Evolutionary conservation across 1,139 yeast species (phyloP), one percentile per base, ranked within the genome.

Genomic region (Magnusiomyces paraingens): DNA sequence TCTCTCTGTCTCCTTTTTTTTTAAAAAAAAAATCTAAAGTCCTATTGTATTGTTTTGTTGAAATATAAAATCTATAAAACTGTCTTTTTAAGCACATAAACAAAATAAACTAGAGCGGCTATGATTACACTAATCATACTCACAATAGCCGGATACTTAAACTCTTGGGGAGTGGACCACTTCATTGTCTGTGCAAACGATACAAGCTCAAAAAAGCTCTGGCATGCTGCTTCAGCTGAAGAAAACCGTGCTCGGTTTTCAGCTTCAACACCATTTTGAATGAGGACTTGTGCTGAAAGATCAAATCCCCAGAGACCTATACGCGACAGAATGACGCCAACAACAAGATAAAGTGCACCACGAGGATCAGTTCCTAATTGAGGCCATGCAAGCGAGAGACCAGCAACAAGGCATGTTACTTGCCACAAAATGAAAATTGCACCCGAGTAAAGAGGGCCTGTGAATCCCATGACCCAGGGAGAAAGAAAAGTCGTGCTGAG

Each of bases 291-390:
- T 2, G 66, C 64, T 15, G 72, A 59, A 21, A 71, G 60, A 54
- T 71, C 74, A 58, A 69, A 71, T 15, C 75, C 74, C 75, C 75
- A 72, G 3, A 72, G 61, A 1, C 75, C 75, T 26, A 72, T 56
- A 14, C 75, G 62, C 15, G 72, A 66, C n/a, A 70, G 49, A 6
- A 70, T 66, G 17, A 69, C 69, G 42, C 70, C 71, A 10, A 56
- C 48, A 11, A 54, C 49, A 32, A 54, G 50, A 26, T 40, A 46
- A 22, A 48, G 47, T 47, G 57, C 60, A 55, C 38, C 62, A n/a
- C 52, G 47, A 8, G 46, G 26, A 2, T 54, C 53, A 2, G 54
- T 49, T 14, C 45, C 15, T 40, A 49, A 38, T 29, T 50, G 22
- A 11, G 52, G 47, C 45, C 38, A 41, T 3, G 58, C 57, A 26